A percentile compares a stretch with the other conserved stretches of the same genome.
Evolutionary conservation across 2,329 filamentous ascomycete genomes (phyloP).

Genomic region (Microdochium paspali): DNA sequence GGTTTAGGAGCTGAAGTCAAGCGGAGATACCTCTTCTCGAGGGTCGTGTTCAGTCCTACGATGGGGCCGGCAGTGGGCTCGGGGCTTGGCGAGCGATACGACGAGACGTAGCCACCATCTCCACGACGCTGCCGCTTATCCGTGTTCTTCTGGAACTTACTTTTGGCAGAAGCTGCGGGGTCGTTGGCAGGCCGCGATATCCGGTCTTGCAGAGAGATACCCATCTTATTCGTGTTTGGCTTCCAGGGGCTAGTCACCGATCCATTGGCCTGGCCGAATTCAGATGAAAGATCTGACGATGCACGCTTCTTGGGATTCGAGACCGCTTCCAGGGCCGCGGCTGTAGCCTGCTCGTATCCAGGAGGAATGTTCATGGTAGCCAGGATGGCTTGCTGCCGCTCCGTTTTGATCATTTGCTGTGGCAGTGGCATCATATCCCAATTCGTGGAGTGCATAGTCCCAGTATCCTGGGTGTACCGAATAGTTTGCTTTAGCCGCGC

Average conservation of each 20-base stretch:
- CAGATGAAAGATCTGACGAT: conserved; percentile 51
- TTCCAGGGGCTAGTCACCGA: conserved; percentile 60
- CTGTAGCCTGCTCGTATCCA: conserved; percentile 4
- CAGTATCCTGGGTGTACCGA: conserved; percentile 66
- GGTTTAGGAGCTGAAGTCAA: conserved; percentile 84
- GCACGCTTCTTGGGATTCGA: conserved; percentile 68
- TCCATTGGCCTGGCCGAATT: conserved; percentile 35
- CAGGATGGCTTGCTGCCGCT: conserved; percentile 45
- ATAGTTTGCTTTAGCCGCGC: conserved; percentile 79
- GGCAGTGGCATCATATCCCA: conserved; percentile 81
- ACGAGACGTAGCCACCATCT: conserved; percentile 53
- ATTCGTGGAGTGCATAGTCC: conserved; percentile 63
- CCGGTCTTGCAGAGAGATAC: conserved; percentile 61
- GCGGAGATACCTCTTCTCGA: conserved; percentile 93
- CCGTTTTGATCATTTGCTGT: conserved; percentile 70
- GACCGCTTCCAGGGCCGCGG: conserved; percentile 8
- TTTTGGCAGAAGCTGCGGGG: conserved; percentile 39
- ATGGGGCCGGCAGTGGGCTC: conserved; percentile 59
- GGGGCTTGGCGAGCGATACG: conserved; percentile 46
- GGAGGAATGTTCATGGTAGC: conserved; percentile 10
- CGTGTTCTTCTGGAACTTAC: conserved; percentile 83
- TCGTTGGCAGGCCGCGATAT: conserved; percentile 51
- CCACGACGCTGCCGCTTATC: conserved; percentile 89
- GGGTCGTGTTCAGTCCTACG: conserved; percentile 69
- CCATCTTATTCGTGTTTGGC: conserved; percentile 1